Base-by-base conservation (phyloP, 2,329 filamentous ascomycete species). In the Tolypocladium paradoxum region DNA sequence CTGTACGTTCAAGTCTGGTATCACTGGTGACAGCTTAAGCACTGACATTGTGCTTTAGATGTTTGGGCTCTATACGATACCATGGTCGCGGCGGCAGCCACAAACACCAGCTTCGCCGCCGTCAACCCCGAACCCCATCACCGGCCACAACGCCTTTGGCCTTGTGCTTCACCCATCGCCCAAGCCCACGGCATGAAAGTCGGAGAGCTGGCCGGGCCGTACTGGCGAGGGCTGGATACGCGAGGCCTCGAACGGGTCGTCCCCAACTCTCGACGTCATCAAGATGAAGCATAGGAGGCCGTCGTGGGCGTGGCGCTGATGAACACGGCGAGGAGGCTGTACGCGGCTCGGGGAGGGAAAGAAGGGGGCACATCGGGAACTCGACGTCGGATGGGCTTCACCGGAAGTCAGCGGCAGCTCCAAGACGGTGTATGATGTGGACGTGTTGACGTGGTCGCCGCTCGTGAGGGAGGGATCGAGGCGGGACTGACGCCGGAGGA, bases 101-200 rank as follows among this genome's bases (percentile, higher is more conserved):
- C 38, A 20, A 52, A 54, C 34, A 45, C 47, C 27, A 45, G 36
- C 20, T 53, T 53, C 36, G 36, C 55, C 20, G 54, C 53, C 16
- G 34, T 57, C 4, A 53, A 57, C 47, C 53, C 55, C 53, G n/a
- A 57, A 57, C 34, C 54, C 55, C 16, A 55, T 54, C 35, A 55
- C 55, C 5, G 55, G 51, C 9, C 49, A 54, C 31, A 27, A 55
- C 34, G 31, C 31, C 31, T 33, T 33, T 33, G 31, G n/a, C n/a
- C n/a, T n/a, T n/a, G n/a, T n/a, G n/a, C n/a, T n/a, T n/a, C n/a
- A n/a, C n/a, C 54, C 33, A 56, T 57, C 34, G 54, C 56, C n/a
- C 52, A 57, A 37, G 43, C 53, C 5, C 54, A 57, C 46, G 52
- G 56, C 35, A 57, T 57, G 56, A 57, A 54, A 1, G 49, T 52